These are phyloP conservation scores for Myriosclerotinia duriaeana DNA, from an alignment of 2,329 filamentous ascomycete genomes.

Conservation along the genomic window DNA sequence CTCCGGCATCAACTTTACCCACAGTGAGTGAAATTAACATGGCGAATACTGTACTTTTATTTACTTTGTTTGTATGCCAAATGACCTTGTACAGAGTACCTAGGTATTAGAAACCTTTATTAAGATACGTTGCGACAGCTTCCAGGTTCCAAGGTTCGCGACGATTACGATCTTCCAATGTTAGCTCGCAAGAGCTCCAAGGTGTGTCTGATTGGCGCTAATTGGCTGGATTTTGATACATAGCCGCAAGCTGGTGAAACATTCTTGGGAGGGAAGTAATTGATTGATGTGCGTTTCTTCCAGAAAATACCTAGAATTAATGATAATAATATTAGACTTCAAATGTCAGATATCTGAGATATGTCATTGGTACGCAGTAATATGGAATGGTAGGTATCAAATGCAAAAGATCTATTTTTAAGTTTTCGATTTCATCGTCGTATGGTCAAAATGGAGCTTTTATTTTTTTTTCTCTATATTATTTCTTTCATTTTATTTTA, in stretches of 20 bases:
- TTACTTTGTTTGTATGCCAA: neutral
- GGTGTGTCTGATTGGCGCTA: slow-evolving; percentile 5
- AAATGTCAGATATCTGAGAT: too few species aligned
- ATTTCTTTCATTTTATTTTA: neutral
- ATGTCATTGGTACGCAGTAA: too few species aligned
- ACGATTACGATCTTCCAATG: slow-evolving; percentile 23
- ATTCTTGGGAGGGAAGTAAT: neutral
- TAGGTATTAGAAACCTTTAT: slow-evolving; percentile 17
- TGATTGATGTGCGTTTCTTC: too few species aligned
- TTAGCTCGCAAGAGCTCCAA: neutral
- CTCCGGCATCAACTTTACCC: slow-evolving; percentile 98
- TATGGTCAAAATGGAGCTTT: neutral
- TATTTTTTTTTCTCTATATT: neutral
- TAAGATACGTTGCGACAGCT: slow-evolving; percentile 35
- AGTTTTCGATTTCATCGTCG: too few species aligned
- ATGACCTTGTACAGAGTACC: neutral
- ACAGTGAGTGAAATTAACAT: slow-evolving; percentile 98
- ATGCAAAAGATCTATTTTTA: too few species aligned
- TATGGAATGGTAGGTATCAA: too few species aligned
- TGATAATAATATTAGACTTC: too few species aligned
- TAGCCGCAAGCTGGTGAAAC: slow-evolving; percentile 5
- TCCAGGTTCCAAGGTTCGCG: neutral
- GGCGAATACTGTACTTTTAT: slow-evolving; percentile 23
- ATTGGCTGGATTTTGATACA: slow-evolving; percentile 17
- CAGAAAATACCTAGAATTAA: too few species aligned